Evolutionary conservation across 441 rosid species (phyloP).

Genomic region (Populus hybrid): DNA sequence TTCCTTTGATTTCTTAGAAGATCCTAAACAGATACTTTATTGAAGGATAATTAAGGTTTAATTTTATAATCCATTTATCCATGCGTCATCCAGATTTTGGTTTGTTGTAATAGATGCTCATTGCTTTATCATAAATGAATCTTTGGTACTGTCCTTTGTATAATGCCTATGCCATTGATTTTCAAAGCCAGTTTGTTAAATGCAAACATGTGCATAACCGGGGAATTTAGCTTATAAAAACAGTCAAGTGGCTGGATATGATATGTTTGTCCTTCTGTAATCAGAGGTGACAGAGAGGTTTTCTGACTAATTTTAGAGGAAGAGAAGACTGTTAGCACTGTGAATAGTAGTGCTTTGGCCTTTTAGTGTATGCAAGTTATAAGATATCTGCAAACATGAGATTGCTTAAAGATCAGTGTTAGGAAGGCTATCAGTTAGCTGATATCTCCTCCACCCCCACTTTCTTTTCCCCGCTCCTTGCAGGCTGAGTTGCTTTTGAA

Average conservation of each 20-base stretch:
- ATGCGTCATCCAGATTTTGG: too few relatives aligned
- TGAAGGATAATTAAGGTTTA: background rate
- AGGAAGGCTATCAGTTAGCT: background rate
- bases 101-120: background rate
- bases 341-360: background rate
- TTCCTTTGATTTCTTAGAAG: background rate
- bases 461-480: background rate
- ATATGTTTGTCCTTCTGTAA: too few relatives aligned
- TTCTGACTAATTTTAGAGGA: background rate
- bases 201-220: background rate
- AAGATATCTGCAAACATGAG: background rate
- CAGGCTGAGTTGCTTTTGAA: background rate
- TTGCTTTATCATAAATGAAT: background rate
- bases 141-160: background rate
- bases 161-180: background rate
- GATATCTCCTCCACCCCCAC: background rate
- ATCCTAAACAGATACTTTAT: background rate
- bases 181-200: background rate
- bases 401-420: background rate
- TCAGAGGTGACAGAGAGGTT: background rate
- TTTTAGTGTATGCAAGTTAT: background rate
- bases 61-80: background rate
- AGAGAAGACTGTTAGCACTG: background rate
- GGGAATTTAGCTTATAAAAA: background rate
- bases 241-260: too few relatives aligned